Evolutionary conservation across 108 stramenopile genomes (phyloP).

Genomic region (Cyclotella choctawhatcheeana): DNA sequence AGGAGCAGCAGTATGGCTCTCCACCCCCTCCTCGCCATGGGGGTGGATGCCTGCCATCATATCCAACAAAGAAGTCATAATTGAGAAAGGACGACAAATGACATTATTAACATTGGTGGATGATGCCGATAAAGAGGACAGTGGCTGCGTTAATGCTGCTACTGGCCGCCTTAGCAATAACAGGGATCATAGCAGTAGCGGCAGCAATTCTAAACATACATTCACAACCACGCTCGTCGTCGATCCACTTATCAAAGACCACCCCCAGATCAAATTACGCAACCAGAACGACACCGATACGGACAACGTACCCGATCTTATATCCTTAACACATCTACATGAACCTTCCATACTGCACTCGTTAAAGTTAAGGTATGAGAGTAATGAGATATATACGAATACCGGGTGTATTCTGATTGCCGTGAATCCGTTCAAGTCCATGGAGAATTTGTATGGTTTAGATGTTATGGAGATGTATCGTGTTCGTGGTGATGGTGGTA

Average conservation of each 20-base stretch:
- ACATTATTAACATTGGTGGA: not conserved
- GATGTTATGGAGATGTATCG: slow-evolving; percentile 44
- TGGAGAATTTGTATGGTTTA: slow-evolving; percentile 44
- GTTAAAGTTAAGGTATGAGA: slow-evolving; percentile 35
- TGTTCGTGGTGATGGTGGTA: slow-evolving; percentile 33
- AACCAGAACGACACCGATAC: not conserved
- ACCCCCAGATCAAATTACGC: not conserved
- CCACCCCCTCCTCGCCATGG: not conserved
- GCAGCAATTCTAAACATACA: not conserved
- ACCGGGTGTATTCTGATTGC: slow-evolving; percentile 69
- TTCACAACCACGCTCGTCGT: not conserved
- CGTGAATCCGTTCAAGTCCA: slow-evolving; percentile 65
- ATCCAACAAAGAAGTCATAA: not conserved
- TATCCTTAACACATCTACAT: slow-evolving; percentile 42
- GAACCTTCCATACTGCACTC: slow-evolving; percentile 53
- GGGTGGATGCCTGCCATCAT: slow-evolving; percentile 11
- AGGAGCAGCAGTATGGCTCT: slow-evolving; percentile 10
- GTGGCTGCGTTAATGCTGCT: not conserved
- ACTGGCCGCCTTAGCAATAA: too few species aligned
- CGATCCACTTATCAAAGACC: not conserved
- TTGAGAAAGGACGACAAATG: not conserved
- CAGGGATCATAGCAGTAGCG: too few species aligned
- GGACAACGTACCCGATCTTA: slow-evolving; percentile 18
- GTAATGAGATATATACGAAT: slow-evolving; percentile 66
- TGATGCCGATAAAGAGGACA: not conserved